Percentiles rank a stretch among this genome's conserved stretches.
Evolutionary conservation across 768 basidiomycete genomes (phyloP).

Genomic region (Lactarius hatsudake): DNA sequence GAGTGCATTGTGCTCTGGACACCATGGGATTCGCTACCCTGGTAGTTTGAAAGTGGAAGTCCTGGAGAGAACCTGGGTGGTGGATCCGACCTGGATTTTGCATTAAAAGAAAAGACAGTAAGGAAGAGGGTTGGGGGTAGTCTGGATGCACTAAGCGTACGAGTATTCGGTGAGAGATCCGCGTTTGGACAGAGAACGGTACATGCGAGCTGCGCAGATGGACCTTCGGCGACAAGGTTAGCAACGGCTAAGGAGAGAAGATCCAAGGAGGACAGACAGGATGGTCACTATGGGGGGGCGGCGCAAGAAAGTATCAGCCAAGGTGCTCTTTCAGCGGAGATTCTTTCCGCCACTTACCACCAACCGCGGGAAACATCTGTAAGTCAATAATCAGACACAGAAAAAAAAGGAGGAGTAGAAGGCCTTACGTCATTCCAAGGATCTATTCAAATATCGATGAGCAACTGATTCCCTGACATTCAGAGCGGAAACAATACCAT

Average conservation of each 20-base stretch:
- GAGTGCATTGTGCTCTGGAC: not conserved
- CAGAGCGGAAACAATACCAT: not conserved
- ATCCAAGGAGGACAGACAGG: not conserved
- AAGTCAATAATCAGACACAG: not conserved
- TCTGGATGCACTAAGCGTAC: slow-evolving; percentile 2
- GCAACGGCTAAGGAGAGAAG: too few relatives aligned
- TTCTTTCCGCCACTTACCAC: not conserved
- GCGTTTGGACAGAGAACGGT: not conserved
- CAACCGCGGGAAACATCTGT: slow-evolving; percentile 8
- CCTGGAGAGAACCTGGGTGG: not conserved
- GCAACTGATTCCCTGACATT: not conserved
- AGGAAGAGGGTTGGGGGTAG: not conserved
- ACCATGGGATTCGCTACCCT: not conserved
- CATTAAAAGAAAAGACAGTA: not conserved
- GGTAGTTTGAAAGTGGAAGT: not conserved
- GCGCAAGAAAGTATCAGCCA: not conserved
- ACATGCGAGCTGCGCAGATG: slow-evolving; percentile 6
- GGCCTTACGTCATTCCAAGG: slow-evolving; percentile 12
- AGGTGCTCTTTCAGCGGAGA: not conserved
- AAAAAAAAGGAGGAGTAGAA: not conserved
- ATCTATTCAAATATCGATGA: slow-evolving; percentile 4
- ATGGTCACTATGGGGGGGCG: not conserved
- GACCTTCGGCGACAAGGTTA: not conserved
- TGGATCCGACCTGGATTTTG: not conserved
- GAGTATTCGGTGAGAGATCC: slow-evolving; percentile 15